phyloP scores from a whole-genome alignment of 495 filamentous ascomycete genomes.

The Chaetomium tenue region DNA sequence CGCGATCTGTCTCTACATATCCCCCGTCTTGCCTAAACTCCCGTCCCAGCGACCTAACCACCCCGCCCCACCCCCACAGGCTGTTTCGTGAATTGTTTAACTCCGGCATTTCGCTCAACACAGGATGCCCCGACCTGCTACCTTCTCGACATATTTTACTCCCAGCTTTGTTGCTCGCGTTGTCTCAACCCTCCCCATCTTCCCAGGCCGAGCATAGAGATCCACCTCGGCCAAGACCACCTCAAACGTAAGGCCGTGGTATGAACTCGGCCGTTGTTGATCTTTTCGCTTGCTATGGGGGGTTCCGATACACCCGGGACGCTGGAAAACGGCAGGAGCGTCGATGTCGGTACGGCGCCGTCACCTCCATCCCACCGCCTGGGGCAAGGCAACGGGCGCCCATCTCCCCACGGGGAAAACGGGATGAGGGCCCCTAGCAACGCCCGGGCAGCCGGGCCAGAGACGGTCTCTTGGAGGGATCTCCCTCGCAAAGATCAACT shows the following conservation, averaged over 20 bases:
- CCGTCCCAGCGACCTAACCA: too few species aligned
- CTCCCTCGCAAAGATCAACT: slow-evolving; percentile 75
- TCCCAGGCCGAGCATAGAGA: neutral
- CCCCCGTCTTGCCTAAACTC: too few species aligned
- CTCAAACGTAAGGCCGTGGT: neutral
- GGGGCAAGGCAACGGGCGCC: neutral
- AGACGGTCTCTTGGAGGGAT: slow-evolving; percentile 62
- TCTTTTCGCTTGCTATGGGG: neutral
- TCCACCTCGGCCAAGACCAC: neutral
- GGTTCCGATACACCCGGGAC: neutral
- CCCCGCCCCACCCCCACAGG: too few species aligned
- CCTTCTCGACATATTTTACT: too few species aligned
- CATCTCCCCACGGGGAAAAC: neutral
- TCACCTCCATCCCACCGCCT: neutral
- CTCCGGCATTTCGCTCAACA: too few species aligned
- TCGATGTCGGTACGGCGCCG: neutral
- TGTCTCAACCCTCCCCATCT: too few species aligned
- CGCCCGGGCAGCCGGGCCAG: neutral
- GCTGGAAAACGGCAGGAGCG: neutral
- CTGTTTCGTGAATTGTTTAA: too few species aligned
- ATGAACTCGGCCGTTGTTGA: neutral
- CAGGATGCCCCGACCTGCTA: too few species aligned
- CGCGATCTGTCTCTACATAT: too few species aligned
- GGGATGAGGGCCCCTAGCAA: neutral
- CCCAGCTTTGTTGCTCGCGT: too few species aligned